Percentiles rank a stretch among this genome's conserved stretches.
Conservation (phyloP, 306 rosid species). For the Boehmeria nivea region DNA sequence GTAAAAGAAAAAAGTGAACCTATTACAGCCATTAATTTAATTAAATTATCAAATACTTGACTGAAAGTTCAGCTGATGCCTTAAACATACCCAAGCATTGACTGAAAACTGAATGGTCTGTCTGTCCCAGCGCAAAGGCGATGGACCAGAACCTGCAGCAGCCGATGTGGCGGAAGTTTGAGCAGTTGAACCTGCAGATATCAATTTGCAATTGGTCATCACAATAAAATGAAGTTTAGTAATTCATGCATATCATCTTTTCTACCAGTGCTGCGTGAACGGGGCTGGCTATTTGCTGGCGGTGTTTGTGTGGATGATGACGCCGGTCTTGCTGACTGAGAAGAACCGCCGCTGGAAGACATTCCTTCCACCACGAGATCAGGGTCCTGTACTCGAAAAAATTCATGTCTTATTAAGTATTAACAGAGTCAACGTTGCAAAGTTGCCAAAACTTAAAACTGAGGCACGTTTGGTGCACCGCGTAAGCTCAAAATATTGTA, state of each 20-base stretch:
- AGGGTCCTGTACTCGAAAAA: constrained; percentile 55
- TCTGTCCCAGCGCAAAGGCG: constrained; percentile 77
- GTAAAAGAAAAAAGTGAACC: background rate
- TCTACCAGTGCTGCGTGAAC: constrained; percentile 47
- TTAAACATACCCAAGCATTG: constrained; percentile 81
- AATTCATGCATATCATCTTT: constrained; percentile 2
- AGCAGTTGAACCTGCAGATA: constrained; percentile 56
- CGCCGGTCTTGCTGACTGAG: constrained; percentile 57
- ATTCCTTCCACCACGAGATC: constrained; percentile 76
- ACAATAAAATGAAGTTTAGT: constrained; percentile 9
- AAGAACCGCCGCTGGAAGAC: constrained; percentile 44
- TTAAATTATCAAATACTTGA: background rate
- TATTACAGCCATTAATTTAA: no score
- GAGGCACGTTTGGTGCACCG: no score
- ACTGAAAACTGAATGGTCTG: constrained; percentile 83
- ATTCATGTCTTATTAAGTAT: constrained; percentile 12
- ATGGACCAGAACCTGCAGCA: constrained; percentile 44
- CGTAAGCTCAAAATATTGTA: no score
- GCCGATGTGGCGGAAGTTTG: constrained; percentile 60
- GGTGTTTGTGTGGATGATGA: constrained; percentile 34
- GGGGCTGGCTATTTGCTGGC: constrained; percentile 49
- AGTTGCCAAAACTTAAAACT: no score
- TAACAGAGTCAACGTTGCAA: no score
- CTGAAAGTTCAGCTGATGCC: constrained; percentile 11
- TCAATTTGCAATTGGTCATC: constrained; percentile 14